phyloP scores from a whole-genome alignment of 2,329 filamentous ascomycete species.

The Fusarium temperatum region DNA sequence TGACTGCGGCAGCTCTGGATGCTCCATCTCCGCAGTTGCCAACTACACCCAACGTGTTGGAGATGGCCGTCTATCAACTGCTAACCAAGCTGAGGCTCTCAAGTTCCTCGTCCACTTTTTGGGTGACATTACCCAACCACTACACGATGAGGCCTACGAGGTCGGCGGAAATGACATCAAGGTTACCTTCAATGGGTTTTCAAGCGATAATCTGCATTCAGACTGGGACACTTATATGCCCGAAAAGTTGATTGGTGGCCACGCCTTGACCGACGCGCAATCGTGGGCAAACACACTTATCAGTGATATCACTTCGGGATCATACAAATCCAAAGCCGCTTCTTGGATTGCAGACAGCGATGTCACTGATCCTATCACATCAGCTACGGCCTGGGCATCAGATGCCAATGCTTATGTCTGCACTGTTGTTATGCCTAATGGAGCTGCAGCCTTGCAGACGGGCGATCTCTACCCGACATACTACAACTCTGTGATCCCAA shows the following conservation, averaged over 20 bases:
- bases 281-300: conserved; percentile 5
- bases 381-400: neutral
- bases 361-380: neutral
- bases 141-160: neutral
- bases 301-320: neutral
- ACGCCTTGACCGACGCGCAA: neutral
- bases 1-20: neutral
- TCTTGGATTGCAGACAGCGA: conserved; percentile 2
- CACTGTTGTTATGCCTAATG: neutral
- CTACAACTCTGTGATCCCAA: neutral
- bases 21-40: conserved; percentile 2
- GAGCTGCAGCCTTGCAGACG: neutral
- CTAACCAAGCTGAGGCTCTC: neutral
- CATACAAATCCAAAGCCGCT: neutral
- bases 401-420: conserved; percentile 3
- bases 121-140: neutral
- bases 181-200: neutral
- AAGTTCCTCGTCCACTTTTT: conserved; percentile 2
- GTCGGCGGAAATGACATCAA: neutral
- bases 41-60: conserved; percentile 2
- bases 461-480: neutral
- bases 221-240: conserved; percentile 10
- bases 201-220: neutral
- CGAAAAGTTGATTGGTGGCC: neutral
- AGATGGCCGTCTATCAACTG: neutral